These are phyloP conservation scores for Auricularia auricula-judae DNA, from an alignment of 768 basidiomycete genomes.

Conservation along the genomic window DNA sequence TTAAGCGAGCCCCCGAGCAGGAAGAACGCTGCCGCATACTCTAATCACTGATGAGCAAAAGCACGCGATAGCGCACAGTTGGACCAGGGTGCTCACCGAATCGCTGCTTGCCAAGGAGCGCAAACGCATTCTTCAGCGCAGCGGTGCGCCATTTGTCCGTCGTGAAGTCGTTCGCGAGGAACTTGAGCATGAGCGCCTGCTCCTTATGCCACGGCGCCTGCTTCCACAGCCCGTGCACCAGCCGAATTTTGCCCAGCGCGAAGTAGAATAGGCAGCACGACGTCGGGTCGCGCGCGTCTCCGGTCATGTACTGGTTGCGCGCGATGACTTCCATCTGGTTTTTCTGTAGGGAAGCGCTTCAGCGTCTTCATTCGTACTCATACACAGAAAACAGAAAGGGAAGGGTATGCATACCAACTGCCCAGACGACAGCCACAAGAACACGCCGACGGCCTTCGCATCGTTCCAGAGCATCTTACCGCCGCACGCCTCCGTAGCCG, in stretches of 20 bases:
- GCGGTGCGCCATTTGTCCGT: conserved; percentile 81
- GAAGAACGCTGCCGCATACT: conserved; percentile 98
- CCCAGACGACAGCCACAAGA: conserved; percentile 80
- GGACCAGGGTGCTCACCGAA: conserved; percentile 51
- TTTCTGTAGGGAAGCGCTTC: conserved; percentile 33
- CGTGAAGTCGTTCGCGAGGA: conserved; percentile 82
- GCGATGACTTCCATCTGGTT: conserved; percentile 79
- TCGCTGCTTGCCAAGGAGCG: conserved; percentile 78
- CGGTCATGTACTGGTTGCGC: conserved; percentile 84
- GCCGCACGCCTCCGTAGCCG: conserved; percentile 59
- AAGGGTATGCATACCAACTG: conserved; percentile 44
- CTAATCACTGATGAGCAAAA: conserved; percentile 30
- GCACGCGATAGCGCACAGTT: background rate
- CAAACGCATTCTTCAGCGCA: conserved; percentile 93
- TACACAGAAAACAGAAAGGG: background rate
- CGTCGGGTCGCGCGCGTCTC: conserved; percentile 80
- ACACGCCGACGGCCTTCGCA: conserved; percentile 75
- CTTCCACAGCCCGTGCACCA: conserved; percentile 92
- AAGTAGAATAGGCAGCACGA: conserved; percentile 89
- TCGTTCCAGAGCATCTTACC: conserved; percentile 87
- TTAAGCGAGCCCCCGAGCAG: conserved; percentile 78
- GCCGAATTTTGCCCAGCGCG: conserved; percentile 81
- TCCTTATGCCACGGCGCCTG: conserved; percentile 93
- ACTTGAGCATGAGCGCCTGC: conserved; percentile 80
- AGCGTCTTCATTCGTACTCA: background rate